These are phyloP conservation scores for Globisporangium rhizosaccharum DNA, from an alignment of 352 stramenopile genomes.

Conservation along the genomic window DNA sequence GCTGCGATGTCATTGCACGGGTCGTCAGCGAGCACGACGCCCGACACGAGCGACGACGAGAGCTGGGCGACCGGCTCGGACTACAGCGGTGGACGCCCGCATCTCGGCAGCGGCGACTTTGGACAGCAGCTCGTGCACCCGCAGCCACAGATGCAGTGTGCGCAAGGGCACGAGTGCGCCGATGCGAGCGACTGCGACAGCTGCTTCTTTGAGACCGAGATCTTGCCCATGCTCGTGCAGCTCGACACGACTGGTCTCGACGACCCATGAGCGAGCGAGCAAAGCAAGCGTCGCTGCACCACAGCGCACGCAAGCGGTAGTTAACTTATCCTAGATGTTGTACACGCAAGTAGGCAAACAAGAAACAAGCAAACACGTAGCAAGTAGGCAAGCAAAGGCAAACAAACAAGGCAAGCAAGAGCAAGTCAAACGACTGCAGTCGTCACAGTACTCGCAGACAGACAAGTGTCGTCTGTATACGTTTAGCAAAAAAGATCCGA, in stretches of 20 bases:
- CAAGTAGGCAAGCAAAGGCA: too few relatives aligned
- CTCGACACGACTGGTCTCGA: slow-evolving; percentile 15
- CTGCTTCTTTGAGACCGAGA: slow-evolving; percentile 32
- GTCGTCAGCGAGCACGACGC: slow-evolving; percentile 9
- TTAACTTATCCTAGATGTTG: too few relatives aligned
- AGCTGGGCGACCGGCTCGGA: slow-evolving; percentile 5
- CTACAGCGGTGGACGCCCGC: not conserved
- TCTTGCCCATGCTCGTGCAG: slow-evolving; percentile 28
- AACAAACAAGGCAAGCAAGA: too few relatives aligned
- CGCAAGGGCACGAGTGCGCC: slow-evolving; percentile 5
- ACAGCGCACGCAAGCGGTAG: too few relatives aligned
- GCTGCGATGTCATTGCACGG: not conserved
- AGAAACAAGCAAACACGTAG: too few relatives aligned
- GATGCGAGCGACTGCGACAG: slow-evolving; percentile 14
- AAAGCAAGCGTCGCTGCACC: too few relatives aligned
- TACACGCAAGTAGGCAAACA: too few relatives aligned
- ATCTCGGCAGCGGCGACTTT: slow-evolving; percentile 5
- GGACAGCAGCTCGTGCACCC: too few relatives aligned
- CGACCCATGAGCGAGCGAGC: slow-evolving; percentile 1
- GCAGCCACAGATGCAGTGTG: not conserved
- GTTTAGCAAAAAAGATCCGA: too few relatives aligned
- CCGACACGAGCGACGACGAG: slow-evolving; percentile 17
- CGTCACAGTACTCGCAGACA: too few relatives aligned
- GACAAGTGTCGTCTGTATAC: too few relatives aligned
- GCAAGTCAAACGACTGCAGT: too few relatives aligned